Conservation (phyloP, 148 eudicot genomes). For the Rhododendron williamsianum region DNA sequence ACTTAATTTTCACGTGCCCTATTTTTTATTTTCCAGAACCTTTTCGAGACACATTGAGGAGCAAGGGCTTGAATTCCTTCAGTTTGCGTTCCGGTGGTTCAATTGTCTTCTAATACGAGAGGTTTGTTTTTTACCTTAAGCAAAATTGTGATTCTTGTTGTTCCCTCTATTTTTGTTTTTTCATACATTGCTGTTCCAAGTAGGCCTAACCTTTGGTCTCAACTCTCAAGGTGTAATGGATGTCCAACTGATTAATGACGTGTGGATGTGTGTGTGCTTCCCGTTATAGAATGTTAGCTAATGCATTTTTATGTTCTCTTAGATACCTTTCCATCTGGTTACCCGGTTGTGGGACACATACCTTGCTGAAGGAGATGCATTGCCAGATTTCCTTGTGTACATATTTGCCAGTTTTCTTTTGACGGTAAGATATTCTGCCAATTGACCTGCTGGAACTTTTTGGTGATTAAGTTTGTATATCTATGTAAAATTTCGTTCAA, state of each 20-base stretch:
- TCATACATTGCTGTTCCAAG: not conserved
- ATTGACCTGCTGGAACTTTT: not conserved
- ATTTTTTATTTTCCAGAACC: slow-evolving; percentile 46
- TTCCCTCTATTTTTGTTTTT: not conserved
- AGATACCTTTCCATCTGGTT: slow-evolving; percentile 94
- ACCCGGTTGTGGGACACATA: slow-evolving; percentile 99
- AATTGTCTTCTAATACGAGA: slow-evolving; percentile 97
- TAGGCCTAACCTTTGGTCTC: not conserved
- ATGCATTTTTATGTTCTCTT: slow-evolving; percentile 3
- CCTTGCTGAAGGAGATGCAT: slow-evolving; percentile 99
- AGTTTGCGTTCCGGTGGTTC: slow-evolving; percentile 99
- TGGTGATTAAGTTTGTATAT: not conserved
- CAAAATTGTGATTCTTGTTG: not conserved
- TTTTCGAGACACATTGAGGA: slow-evolving; percentile 89
- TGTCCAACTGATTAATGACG: not conserved
- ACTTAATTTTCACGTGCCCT: not conserved
- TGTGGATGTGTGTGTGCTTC: not conserved
- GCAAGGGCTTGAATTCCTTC: slow-evolving; percentile 95
- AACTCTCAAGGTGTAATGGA: not conserved
- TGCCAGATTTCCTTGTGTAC: slow-evolving; percentile 96
- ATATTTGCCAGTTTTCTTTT: slow-evolving; percentile 93
- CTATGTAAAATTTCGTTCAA: not conserved
- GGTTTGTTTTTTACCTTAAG: slow-evolving; percentile 37
- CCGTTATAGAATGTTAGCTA: not conserved
- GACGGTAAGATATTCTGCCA: slow-evolving; percentile 46